Evolutionary conservation across 257 asterid species (phyloP).

Genomic region (Cruciata laevipes): DNA sequence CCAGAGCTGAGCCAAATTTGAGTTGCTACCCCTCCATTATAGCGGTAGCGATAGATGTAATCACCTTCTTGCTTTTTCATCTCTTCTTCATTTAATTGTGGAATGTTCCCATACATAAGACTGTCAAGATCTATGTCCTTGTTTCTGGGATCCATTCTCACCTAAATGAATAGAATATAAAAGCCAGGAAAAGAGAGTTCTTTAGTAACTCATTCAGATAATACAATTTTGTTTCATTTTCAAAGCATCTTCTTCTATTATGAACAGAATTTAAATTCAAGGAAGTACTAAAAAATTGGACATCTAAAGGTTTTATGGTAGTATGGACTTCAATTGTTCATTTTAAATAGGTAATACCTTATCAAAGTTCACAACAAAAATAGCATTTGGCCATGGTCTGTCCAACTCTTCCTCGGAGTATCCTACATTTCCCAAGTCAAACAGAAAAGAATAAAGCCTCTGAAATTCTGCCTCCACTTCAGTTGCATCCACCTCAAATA

Average conservation of each 20-base stretch:
- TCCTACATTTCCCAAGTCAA: conserved; percentile 65
- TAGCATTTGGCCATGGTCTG: conserved; percentile 80
- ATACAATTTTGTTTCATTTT: neutral
- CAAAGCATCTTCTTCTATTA: too few relatives aligned
- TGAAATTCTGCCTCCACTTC: conserved; percentile 82
- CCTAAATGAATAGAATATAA: conserved; percentile 35
- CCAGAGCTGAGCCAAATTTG: conserved; percentile 99
- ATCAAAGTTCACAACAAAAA: conserved; percentile 84
- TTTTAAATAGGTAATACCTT: conserved; percentile 41
- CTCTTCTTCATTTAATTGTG: conserved; percentile 70
- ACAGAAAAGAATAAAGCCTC: conserved; percentile 79
- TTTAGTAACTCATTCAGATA: neutral
- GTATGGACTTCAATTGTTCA: neutral
- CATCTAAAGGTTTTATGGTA: conserved; percentile 1
- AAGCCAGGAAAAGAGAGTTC: neutral
- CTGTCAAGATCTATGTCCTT: conserved; percentile 76
- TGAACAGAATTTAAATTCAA: neutral
- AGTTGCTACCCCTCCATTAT: conserved; percentile 97
- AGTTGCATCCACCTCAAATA: conserved; percentile 94
- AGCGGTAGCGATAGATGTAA: conserved; percentile 84
- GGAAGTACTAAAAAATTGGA: neutral
- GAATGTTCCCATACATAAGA: conserved; percentile 63
- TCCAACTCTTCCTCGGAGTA: conserved; percentile 62
- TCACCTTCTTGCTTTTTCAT: conserved; percentile 89
- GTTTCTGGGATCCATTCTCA: conserved; percentile 89